Evolutionary conservation across 371 early-diverging fungal genomes (phyloP), one percentile per base, ranked within the genome.

Genomic region (Saksenaea vasiformis): DNA sequence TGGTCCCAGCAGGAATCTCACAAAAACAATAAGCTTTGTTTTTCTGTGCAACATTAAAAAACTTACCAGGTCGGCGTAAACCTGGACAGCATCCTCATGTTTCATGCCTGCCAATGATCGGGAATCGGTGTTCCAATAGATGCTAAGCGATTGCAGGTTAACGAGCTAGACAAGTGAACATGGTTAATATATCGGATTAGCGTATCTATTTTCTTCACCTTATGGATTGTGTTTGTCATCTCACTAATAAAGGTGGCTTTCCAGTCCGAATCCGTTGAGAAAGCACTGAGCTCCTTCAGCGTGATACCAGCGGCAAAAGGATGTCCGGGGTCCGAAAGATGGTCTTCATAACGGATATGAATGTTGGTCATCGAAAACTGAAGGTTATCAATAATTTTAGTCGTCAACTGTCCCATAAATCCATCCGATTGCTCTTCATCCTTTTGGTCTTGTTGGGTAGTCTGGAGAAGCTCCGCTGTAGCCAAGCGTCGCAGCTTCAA

Each of bases 111-210:
- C 74, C 47, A 97, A 72, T 7, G 93, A 88, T 28, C 67, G 66
- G 7, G 91, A 75, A 61, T 91, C 84, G 3, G 96, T 95, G 66
- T 96, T 92, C 92, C 95, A 97, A 73, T 98, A 98, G 39, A 95
- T 69, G 0, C 95, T 89, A 15, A 98, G 74, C 13, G 89, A 89
- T 19, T 90, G 91, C 57, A 98, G 74, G 19, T 87, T 88, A 34
- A 92, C 76, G 63, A 94, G 76, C 91, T 86, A 68, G 10, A 38
- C 1, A 43, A 44, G n/a, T n/a, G n/a, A n/a, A 22, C 31, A 26
- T 37, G 37, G 37, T 37, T 37, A 37, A 37, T 37, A n/a, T n/a
- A n/a, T n/a, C n/a, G n/a, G n/a, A n/a, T n/a, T n/a, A n/a, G n/a
- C n/a, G n/a, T 31, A 4, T 31, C 31, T 31, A 4, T 31, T 31